Evolutionary conservation across 2,329 filamentous ascomycete genomes (phyloP), one percentile per base, ranked within the genome.

Genomic region (Paraphoma chrysanthemicola): DNA sequence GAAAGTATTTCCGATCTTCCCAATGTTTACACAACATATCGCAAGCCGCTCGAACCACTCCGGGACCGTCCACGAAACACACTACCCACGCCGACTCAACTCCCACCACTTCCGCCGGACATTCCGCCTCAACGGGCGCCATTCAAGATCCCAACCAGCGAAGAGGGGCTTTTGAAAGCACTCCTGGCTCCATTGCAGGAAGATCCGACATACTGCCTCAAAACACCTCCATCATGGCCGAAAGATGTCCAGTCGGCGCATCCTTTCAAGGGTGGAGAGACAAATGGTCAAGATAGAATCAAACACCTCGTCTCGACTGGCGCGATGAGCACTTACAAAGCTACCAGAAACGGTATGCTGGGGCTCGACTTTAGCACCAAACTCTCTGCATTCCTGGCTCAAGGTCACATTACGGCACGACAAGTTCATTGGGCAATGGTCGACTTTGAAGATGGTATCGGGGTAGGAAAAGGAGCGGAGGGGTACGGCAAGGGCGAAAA

Each of bases 301-400:
- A 68, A 77, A 2, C 81, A 90, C 61, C 79, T 92, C 4, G 80
- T 92, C 48, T 80, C 79, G 8, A 85, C 82, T 1, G 88, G 88
- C 1, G 78, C 82, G 6, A 86, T 90, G 76, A 84, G 80, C 0
- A 76, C 77, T 1, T 94, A 93, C 73, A 89, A 91, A 68, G 81
- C 85, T 16, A 90, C 88, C 0, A 84, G 90, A 2, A 92, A 93
- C 56, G 89, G 88, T 0, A 80, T 93, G 1, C 72, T 93, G 0
- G 90, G 90, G 1, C 70, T 80, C 1, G 88, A 92, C 62, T 92
- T 88, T 68, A 90, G 88, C 66, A 92, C 90, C 3, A 93, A 93
- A 58, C 79, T 94, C 0, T 92, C 90, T 0, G 88, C 86, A 0
- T 94, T 87, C 71, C 81, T 94, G 0, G 85, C 90, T 0, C 82